Base-by-base conservation (phyloP, 2,329 filamentous ascomycete genomes). In the Metarhizium humberi region DNA sequence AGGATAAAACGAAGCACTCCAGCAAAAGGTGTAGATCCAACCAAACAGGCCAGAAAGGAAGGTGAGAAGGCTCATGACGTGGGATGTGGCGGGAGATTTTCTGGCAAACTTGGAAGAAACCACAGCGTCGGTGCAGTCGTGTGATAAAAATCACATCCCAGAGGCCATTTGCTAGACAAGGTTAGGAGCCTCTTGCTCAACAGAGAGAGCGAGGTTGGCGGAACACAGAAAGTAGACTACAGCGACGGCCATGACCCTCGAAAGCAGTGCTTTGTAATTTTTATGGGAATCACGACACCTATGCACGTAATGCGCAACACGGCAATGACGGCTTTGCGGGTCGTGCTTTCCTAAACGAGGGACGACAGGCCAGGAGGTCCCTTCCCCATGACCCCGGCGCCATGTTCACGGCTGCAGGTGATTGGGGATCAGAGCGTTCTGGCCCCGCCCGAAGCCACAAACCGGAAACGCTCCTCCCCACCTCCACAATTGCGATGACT, bases 1-100 rank as follows among this genome's bases (percentile, higher is more conserved):
- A 1, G 92, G 92, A 69, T 97, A 97, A 74, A 96, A 97, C 16
- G 90, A 95, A 16, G 86, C 73, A 13, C 88, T 92, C 92, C 92
- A 94, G 70, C 81, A 84, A 51, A 85, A 60, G 60, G 82, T 86
- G 71, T 92, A 92, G 66, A 86, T 73, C 87, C 88, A 91, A 69
- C 88, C 88, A 62, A 88, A 81, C 36, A 87, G 66, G 65, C 75
- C 78, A 52, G 80, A 84, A 18, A 82, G 54, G 56, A 76, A 62
- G 34, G 68, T 61, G 56, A 84, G 75, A 59, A 81, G 73, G 53
- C 66, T 57, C 59, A 60, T 58, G 46, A 57, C 16, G 51, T 43
- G 29, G 2, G 25, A 11, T 20, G 50, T 7, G 16, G 14, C 18
- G 3, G 18, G 42, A 10, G 42, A 4, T 16, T 42, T 6, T 42